Conservation (phyloP, 257 asterid genomes). For the Solanum neorickii region DNA sequence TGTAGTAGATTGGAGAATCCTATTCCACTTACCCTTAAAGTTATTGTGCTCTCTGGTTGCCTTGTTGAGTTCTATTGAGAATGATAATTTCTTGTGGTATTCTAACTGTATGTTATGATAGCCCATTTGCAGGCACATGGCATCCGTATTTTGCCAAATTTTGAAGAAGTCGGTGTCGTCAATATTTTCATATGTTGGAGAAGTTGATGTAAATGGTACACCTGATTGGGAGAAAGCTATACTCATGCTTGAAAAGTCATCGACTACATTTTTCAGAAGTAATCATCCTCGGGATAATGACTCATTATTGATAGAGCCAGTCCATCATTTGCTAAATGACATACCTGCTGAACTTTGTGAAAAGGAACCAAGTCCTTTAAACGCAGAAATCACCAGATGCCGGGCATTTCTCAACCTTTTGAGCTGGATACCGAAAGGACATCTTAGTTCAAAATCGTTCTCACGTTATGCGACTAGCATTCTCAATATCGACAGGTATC, state of each 20-base stretch:
- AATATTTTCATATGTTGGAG: conserved; percentile 30
- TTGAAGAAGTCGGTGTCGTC: conserved; percentile 49
- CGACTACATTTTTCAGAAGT: background rate
- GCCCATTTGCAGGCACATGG: conserved; percentile 76
- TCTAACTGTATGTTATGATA: conserved; percentile 37
- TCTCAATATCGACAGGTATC: conserved; percentile 84
- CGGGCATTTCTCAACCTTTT: conserved; percentile 44
- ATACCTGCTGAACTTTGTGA: conserved; percentile 16
- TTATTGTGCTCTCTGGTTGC: background rate
- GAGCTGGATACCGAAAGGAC: conserved; percentile 70
- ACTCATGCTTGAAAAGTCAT: conserved; percentile 24
- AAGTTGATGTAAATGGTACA: conserved; percentile 38
- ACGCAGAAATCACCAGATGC: conserved; percentile 33
- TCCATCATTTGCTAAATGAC: background rate
- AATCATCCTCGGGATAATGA: conserved; percentile 9
- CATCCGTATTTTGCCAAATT: conserved; percentile 51
- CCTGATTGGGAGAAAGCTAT: conserved; percentile 54
- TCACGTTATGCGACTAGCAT: conserved; percentile 41
- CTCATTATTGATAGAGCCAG: conserved; percentile 11
- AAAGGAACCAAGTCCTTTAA: conserved; percentile 14
- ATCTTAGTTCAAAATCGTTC: conserved; percentile 47
- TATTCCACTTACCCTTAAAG: background rate
- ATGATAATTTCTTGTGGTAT: background rate
- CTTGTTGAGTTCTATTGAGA: background rate
- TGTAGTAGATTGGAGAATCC: background rate